Percentiles rank a stretch among this genome's conserved stretches.
Conservation (phyloP, 192 early-diverging fungal genomes). For the Obelidium mucronatum region DNA sequence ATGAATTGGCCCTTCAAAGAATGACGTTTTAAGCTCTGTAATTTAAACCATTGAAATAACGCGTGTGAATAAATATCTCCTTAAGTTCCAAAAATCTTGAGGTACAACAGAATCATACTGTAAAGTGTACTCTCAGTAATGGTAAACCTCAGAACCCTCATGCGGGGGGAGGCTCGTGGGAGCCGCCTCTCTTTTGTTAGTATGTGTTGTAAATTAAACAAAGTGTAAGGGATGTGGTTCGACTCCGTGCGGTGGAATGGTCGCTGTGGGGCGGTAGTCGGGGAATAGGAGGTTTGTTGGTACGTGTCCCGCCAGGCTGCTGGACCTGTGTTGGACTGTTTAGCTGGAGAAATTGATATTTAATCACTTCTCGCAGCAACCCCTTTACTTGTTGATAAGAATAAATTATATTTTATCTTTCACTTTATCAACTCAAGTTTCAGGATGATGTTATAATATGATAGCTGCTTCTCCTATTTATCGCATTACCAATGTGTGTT, state of each 20-base stretch:
- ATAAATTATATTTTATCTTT: not conserved
- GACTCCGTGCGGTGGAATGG: not conserved
- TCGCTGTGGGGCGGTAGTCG: not conserved
- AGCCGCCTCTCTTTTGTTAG: not conserved
- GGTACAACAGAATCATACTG: too few species aligned
- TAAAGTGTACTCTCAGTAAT: too few species aligned
- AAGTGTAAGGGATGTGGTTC: not conserved
- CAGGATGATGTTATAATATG: not conserved
- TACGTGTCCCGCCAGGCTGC: too few species aligned
- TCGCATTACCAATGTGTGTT: too few species aligned
- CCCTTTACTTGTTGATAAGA: not conserved
- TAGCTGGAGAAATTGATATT: too few species aligned
- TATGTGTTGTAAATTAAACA: not conserved
- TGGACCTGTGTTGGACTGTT: too few species aligned
- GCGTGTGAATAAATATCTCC: too few species aligned
- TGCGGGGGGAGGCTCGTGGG: too few species aligned
- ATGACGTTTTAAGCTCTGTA: not conserved
- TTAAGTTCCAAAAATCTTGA: too few species aligned
- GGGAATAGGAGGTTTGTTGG: not conserved
- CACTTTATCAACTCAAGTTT: not conserved
- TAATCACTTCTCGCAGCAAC: not conserved
- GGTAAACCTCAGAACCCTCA: too few species aligned
- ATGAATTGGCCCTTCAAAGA: not conserved
- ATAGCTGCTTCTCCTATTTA: too few species aligned
- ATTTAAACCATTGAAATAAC: too few species aligned